A percentile compares a stretch with the other conserved stretches of the same genome.
phyloP scores from a whole-genome alignment of 352 stramenopile genomes.

The Globisporangium radiosum region DNA sequence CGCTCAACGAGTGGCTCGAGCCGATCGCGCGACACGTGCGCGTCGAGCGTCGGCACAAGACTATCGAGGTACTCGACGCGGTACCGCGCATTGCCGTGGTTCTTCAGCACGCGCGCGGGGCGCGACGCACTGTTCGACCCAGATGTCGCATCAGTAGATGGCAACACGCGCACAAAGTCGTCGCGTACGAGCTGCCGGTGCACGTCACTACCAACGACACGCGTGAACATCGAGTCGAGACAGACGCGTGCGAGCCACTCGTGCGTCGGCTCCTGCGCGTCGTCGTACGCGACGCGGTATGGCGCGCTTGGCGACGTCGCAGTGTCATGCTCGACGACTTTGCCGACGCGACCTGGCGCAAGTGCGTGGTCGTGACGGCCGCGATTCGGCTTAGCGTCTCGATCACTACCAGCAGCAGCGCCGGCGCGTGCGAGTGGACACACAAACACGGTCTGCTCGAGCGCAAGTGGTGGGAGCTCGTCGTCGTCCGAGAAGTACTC shows the following conservation, averaged over 20 bases:
- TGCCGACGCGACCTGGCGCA: conserved; percentile 24
- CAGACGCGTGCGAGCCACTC: conserved; percentile 25
- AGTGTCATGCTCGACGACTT: conserved; percentile 22
- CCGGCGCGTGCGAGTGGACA: conserved; percentile 18
- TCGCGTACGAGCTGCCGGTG: conserved; percentile 29
- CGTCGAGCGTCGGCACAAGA: conserved; percentile 14
- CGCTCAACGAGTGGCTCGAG: conserved; percentile 23
- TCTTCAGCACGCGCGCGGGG: conserved; percentile 26
- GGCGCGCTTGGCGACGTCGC: conserved; percentile 14
- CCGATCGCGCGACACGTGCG: conserved; percentile 26
- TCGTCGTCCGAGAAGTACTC: conserved; percentile 34
- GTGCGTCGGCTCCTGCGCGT: conserved; percentile 19
- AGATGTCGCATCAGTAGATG: not conserved
- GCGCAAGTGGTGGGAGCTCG: conserved; percentile 24
- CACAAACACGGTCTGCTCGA: conserved; percentile 29
- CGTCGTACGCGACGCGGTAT: conserved; percentile 27
- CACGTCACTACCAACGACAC: conserved; percentile 22
- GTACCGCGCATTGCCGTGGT: conserved; percentile 42
- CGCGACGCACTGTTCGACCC: conserved; percentile 6
- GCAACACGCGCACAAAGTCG: conserved; percentile 35
- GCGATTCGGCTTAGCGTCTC: not conserved
- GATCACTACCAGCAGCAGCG: not conserved
- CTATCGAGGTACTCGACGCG: conserved; percentile 43
- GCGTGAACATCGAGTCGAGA: conserved; percentile 29
- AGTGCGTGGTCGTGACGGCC: conserved; percentile 5